These are phyloP conservation scores for Candida oleophila DNA, from an alignment of 805 yeast genomes.

Conservation along the genomic window DNA sequence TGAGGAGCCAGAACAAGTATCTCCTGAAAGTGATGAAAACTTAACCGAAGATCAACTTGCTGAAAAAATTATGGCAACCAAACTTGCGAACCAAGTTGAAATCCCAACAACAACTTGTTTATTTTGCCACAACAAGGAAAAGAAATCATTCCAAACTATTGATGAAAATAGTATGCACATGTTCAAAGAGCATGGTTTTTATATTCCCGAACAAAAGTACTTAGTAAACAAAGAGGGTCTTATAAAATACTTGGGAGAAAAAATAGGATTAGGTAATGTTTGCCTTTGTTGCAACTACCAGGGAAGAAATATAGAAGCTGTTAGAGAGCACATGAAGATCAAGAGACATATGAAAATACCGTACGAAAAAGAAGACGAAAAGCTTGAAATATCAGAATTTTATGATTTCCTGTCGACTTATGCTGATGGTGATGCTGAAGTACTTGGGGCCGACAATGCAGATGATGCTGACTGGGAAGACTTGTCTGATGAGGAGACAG, in stretches of 20 bases:
- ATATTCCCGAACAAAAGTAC: slow-evolving; percentile 78
- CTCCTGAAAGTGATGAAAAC: not conserved
- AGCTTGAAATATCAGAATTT: slow-evolving; percentile 70
- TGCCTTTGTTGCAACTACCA: slow-evolving; percentile 82
- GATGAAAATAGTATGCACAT: slow-evolving; percentile 64
- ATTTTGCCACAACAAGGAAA: slow-evolving; percentile 43
- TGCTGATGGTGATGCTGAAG: slow-evolving; percentile 20
- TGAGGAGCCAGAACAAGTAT: slow-evolving; percentile 1
- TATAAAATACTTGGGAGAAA: slow-evolving; percentile 72
- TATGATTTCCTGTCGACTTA: slow-evolving; percentile 80
- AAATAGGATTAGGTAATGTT: slow-evolving; percentile 77
- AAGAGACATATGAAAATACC: slow-evolving; percentile 91
- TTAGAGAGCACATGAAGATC: slow-evolving; percentile 81
- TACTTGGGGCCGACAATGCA: slow-evolving; percentile 16
- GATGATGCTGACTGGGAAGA: slow-evolving; percentile 42
- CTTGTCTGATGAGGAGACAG: slow-evolving; percentile 26
- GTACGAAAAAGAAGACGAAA: slow-evolving; percentile 78
- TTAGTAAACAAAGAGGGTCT: slow-evolving; percentile 70
- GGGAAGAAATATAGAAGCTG: slow-evolving; percentile 82
- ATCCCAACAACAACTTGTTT: slow-evolving; percentile 51
- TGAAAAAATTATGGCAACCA: slow-evolving; percentile 44
- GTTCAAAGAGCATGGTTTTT: slow-evolving; percentile 79
- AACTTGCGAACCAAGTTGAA: slow-evolving; percentile 44
- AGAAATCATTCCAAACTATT: slow-evolving; percentile 31
- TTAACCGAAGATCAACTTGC: slow-evolving; percentile 29